phyloP scores from a whole-genome alignment of 495 filamentous ascomycete species.

The Aspergillus campestris region DNA sequence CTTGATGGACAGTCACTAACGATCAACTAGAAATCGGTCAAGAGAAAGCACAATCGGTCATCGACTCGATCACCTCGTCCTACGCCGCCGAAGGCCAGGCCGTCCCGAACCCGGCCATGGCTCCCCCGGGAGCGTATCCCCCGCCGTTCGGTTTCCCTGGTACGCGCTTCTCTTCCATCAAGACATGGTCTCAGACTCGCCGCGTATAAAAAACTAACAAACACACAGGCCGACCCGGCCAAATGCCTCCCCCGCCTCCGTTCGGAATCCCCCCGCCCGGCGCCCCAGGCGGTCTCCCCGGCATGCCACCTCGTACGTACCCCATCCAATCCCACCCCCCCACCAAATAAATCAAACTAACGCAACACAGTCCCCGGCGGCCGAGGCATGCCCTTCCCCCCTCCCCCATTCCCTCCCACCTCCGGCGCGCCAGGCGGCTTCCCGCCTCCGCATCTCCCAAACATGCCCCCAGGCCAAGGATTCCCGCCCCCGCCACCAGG shows the following conservation, averaged over 20 bases:
- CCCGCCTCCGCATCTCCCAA: slow-evolving; percentile 26
- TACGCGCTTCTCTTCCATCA: slow-evolving; percentile 14
- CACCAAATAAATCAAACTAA: slow-evolving; percentile 8
- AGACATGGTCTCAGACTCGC: neutral
- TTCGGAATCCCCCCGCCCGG: slow-evolving; percentile 45
- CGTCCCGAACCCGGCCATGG: slow-evolving; percentile 72
- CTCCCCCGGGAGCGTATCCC: slow-evolving; percentile 38
- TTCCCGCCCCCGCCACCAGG: slow-evolving; percentile 60
- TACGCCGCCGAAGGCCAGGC: slow-evolving; percentile 91
- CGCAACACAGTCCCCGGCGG: slow-evolving; percentile 44
- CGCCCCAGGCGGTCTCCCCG: slow-evolving; percentile 31
- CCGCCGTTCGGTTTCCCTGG: slow-evolving; percentile 52
- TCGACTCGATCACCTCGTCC: slow-evolving; percentile 91
- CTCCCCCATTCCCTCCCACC: slow-evolving; percentile 35
- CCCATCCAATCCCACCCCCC: slow-evolving; percentile 11
- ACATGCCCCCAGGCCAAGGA: slow-evolving; percentile 38
- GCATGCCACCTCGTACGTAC: slow-evolving; percentile 40
- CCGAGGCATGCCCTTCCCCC: slow-evolving; percentile 59
- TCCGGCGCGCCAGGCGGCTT: slow-evolving; percentile 27
- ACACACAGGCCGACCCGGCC: slow-evolving; percentile 34
- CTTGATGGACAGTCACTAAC: neutral
- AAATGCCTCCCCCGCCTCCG: slow-evolving; percentile 46
- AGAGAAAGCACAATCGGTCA: slow-evolving; percentile 96
- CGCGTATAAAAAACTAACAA: neutral
- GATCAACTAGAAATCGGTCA: slow-evolving; percentile 75